Percentiles rank a stretch among this genome's conserved stretches.
phyloP scores from a whole-genome alignment of 176 grass and related monocot genomes.

The Musa itinerans region DNA sequence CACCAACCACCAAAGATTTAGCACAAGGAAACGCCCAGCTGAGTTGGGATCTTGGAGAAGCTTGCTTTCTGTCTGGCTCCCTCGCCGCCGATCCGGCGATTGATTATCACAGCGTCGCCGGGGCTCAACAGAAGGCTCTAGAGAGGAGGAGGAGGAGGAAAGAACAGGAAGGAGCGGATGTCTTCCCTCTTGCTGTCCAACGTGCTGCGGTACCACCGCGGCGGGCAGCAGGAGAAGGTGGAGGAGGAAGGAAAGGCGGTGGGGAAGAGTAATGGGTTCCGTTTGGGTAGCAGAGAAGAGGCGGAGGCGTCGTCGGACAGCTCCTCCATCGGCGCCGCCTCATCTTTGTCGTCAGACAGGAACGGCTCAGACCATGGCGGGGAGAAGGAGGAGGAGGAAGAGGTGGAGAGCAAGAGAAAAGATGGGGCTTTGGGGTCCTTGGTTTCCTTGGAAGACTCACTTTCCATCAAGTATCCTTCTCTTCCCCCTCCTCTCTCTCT shows the following conservation, averaged over 20 bases:
- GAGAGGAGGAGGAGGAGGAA: no score
- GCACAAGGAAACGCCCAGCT: no score
- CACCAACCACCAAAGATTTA: no score
- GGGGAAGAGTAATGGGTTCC: conserved; percentile 6
- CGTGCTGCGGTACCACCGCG: background rate
- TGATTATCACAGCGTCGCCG: no score
- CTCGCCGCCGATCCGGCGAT: no score
- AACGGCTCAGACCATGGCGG: conserved; percentile 2
- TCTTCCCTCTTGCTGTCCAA: no score
- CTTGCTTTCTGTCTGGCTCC: background rate
- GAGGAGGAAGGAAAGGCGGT: background rate
- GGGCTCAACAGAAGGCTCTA: no score
- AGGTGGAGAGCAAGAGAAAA: background rate
- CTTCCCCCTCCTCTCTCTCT: no score
- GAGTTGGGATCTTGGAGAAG: no score
- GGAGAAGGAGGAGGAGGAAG: conserved; percentile 26
- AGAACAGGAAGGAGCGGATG: no score
- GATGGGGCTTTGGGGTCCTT: conserved; percentile 26
- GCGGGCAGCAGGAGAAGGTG: conserved; percentile 18
- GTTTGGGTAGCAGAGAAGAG: conserved; percentile 24
- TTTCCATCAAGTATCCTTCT: conserved; percentile 37
- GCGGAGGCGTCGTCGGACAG: conserved; percentile 25
- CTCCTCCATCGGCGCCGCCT: conserved; percentile 25
- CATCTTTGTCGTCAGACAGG: conserved; percentile 21
- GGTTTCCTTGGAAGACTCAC: conserved; percentile 53